Percentiles rank a stretch among this genome's conserved stretches.
phyloP scores from a whole-genome alignment of 2,329 filamentous ascomycete species.

The Blastomyces silverae region DNA sequence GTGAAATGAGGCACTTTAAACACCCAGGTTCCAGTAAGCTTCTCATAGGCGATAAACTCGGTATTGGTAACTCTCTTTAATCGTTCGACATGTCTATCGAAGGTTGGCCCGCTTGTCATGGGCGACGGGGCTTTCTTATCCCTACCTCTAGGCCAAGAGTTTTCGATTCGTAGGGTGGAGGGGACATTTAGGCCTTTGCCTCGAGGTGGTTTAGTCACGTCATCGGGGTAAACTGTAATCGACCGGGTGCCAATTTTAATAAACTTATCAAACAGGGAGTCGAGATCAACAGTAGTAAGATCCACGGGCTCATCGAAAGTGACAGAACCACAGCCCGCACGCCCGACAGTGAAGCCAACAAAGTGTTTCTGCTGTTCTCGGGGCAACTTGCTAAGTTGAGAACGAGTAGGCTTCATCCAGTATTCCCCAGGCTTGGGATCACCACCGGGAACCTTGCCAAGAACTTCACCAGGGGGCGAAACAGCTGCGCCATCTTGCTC shows the following conservation, averaged over 20 bases:
- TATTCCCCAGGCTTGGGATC: constrained; percentile 66
- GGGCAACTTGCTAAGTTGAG: constrained; percentile 72
- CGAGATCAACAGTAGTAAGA: constrained; percentile 68
- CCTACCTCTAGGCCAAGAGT: constrained; percentile 78
- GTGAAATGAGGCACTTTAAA: constrained; percentile 97
- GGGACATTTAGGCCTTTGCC: constrained; percentile 91
- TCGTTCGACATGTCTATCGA: constrained; percentile 74
- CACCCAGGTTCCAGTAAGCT: constrained; percentile 74
- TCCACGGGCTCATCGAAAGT: constrained; percentile 78
- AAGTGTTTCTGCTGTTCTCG: constrained; percentile 70
- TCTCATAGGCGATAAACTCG: constrained; percentile 72
- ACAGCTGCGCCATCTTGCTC: constrained; percentile 47
- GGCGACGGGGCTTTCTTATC: constrained; percentile 50
- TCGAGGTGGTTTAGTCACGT: constrained; percentile 68
- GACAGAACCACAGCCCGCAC: constrained; percentile 72
- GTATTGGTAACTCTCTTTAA: constrained; percentile 75
- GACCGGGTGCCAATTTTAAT: constrained; percentile 70
- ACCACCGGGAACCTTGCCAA: constrained; percentile 27
- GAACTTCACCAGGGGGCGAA: constrained; percentile 30
- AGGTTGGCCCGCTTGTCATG: constrained; percentile 57
- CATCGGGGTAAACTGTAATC: constrained; percentile 77
- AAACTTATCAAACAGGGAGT: constrained; percentile 70
- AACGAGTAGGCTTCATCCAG: constrained; percentile 72
- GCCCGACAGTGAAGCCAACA: constrained; percentile 70
- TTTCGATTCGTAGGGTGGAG: constrained; percentile 76